These are phyloP conservation scores for Haematococcus lacustris DNA, from an alignment of 139 green algal species.

Conservation along the genomic window DNA sequence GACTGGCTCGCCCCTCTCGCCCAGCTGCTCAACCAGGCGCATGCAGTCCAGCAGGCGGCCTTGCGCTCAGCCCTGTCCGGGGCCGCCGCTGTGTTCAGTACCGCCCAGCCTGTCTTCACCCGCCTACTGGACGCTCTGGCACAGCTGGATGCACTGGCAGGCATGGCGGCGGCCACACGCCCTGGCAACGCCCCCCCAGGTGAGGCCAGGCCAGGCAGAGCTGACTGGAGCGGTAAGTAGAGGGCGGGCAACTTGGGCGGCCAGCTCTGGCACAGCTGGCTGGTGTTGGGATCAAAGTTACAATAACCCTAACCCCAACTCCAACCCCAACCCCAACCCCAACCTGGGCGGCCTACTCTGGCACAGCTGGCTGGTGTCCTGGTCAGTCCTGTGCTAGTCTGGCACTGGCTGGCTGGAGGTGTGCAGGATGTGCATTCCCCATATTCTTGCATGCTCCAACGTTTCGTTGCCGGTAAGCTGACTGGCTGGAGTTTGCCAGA, in stretches of 20 bases:
- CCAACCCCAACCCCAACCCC: not conserved
- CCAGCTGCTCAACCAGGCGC: constrained; percentile 1
- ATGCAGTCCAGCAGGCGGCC: constrained; percentile 9
- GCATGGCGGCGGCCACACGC: constrained; percentile 45
- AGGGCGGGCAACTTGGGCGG: not conserved
- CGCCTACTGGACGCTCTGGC: constrained; percentile 27
- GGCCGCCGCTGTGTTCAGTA: too few species aligned
- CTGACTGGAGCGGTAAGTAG: not conserved
- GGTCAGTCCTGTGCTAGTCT: too few species aligned
- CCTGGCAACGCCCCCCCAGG: constrained; percentile 12
- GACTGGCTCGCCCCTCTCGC: not conserved
- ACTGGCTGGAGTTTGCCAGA: too few species aligned
- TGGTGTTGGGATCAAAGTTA: not conserved
- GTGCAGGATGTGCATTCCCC: too few species aligned
- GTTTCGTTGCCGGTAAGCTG: too few species aligned
- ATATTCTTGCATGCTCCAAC: too few species aligned
- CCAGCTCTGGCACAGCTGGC: not conserved
- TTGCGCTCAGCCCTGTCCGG: constrained; percentile 4
- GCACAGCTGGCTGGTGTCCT: too few species aligned
- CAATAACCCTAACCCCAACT: not conserved
- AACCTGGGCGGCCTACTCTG: too few species aligned
- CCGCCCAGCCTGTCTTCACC: not conserved
- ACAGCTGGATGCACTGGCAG: constrained; percentile 53
- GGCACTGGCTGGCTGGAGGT: too few species aligned
- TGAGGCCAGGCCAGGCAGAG: not conserved